Percentiles rank a stretch among this genome's conserved stretches.
Conservation (phyloP, 2,329 filamentous ascomycete species). For the Aspergillus quadricinctus region DNA sequence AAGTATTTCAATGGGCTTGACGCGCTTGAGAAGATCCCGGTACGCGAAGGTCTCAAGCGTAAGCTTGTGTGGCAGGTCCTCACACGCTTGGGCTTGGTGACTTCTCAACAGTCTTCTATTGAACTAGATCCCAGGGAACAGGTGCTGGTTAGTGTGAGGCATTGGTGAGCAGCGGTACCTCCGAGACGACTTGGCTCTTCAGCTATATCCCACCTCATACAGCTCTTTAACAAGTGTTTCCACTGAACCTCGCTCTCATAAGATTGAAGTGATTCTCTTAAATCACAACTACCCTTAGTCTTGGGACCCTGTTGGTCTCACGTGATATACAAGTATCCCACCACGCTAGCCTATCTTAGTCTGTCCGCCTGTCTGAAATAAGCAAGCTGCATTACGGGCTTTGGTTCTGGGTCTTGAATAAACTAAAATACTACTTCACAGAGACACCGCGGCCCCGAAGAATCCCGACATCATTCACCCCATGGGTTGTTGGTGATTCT, state of each 20-base stretch:
- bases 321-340: neutral
- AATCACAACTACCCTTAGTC: too few relatives aligned
- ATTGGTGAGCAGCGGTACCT: constrained; percentile 52
- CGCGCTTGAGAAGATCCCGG: constrained; percentile 77
- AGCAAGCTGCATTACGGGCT: neutral
- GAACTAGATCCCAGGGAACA: constrained; percentile 33
- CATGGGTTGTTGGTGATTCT: neutral
- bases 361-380: neutral
- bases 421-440: neutral
- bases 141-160: constrained; percentile 58
- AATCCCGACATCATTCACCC: constrained; percentile 10
- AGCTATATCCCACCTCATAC: too few relatives aligned
- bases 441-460: constrained; percentile 9
- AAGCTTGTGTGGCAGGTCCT: constrained; percentile 58
- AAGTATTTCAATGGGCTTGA: constrained; percentile 86
- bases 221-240: too few relatives aligned
- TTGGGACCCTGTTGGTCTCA: neutral
- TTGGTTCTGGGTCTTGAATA: neutral
- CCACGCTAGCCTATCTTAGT: neutral
- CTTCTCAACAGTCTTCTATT: constrained; percentile 39
- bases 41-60: constrained; percentile 81
- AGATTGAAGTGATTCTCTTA: neutral
- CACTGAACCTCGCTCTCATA: neutral
- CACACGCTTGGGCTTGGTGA: constrained; percentile 62
- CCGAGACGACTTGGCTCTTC: neutral